Evolutionary conservation across 2,329 filamentous ascomycete species (phyloP).

Genomic region (Epichloe brachyelytri): DNA sequence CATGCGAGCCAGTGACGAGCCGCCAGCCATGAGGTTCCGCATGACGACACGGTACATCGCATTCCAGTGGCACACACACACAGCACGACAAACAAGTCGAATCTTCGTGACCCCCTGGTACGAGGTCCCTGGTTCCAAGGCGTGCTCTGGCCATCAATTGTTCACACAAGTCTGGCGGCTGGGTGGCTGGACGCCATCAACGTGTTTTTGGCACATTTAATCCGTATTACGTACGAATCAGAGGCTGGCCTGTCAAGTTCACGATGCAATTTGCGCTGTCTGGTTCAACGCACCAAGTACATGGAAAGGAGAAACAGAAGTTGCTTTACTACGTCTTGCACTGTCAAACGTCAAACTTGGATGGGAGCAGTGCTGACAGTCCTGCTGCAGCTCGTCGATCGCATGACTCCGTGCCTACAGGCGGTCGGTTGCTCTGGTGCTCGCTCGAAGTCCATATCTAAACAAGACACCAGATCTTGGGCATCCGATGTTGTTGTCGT

Average conservation of each 20-base stretch:
- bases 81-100: neutral
- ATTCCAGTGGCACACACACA: constrained; percentile 1
- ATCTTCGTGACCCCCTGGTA: neutral
- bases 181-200: no score
- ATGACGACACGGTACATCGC: constrained; percentile 5
- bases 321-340: no score
- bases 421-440: neutral
- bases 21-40: neutral
- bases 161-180: no score
- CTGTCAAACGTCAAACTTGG: neutral
- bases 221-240: no score
- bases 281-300: no score
- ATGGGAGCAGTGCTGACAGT: neutral
- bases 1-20: neutral
- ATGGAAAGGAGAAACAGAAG: no score
- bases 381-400: neutral
- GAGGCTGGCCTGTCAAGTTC: no score
- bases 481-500: neutral
- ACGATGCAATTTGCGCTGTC: no score
- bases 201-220: no score
- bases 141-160: no score
- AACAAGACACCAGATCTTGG: neutral
- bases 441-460: neutral
- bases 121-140: neutral
- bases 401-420: neutral